Conservation (phyloP, 306 rosid species). For the Abrus precatorius region DNA sequence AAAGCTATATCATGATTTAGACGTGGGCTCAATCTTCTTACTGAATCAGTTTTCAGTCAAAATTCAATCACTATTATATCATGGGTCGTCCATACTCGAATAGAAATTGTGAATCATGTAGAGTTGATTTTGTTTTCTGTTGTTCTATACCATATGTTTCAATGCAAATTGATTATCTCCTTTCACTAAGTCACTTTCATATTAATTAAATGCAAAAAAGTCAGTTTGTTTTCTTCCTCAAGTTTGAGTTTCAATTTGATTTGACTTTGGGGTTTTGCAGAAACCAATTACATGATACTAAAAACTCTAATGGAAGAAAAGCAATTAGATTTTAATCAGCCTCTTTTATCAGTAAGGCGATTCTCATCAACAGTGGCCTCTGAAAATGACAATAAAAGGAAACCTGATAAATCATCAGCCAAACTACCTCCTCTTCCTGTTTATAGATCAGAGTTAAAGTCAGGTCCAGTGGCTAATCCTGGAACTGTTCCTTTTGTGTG, state of each 20-base stretch:
- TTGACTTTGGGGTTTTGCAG: conserved; percentile 57
- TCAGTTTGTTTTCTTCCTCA: conserved; percentile 1
- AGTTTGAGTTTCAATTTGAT: conserved; percentile 52
- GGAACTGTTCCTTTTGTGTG: conserved; percentile 91
- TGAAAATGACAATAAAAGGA: conserved; percentile 59
- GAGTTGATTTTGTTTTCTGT: conserved; percentile 27
- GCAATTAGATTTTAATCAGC: conserved; percentile 85
- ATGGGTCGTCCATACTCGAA: conserved; percentile 16
- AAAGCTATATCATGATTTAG: conserved; percentile 30
- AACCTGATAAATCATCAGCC: conserved; percentile 56
- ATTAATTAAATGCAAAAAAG: not conserved
- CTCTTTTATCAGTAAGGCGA: conserved; percentile 84
- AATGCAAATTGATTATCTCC: conserved; percentile 5
- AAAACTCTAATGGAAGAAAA: conserved; percentile 82
- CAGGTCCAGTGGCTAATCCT: conserved; percentile 87
- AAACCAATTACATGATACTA: conserved; percentile 48
- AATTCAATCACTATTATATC: conserved; percentile 18
- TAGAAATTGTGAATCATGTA: not conserved
- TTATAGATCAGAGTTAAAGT: conserved; percentile 84
- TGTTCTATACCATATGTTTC: conserved; percentile 11
- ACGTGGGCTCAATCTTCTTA: conserved; percentile 27
- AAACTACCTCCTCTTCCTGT: conserved; percentile 70
- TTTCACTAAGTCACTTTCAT: conserved; percentile 29
- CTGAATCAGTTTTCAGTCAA: conserved; percentile 10
- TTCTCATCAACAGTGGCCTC: conserved; percentile 57